Base-by-base conservation (phyloP, 257 asterid species). In the Phtheirospermum japonicum region DNA sequence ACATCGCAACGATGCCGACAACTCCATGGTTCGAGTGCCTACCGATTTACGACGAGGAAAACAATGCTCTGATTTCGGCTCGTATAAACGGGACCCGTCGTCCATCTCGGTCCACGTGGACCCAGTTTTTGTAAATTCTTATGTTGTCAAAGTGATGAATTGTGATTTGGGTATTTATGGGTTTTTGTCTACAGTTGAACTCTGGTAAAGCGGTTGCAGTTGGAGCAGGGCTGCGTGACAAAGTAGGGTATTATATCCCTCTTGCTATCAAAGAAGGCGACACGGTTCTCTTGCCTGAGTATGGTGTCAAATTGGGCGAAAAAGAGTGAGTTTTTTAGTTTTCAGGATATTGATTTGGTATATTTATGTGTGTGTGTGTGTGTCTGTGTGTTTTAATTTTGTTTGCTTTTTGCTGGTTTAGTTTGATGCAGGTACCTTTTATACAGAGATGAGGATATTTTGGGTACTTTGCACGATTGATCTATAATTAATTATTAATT, bases 221-320 rank as follows among this genome's bases (percentile, higher is more conserved):
- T 45, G 98, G 96, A 11, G 87, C 89, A 11, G 98, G 98, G 2
- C 54, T 72, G 51, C 77, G 37, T 7, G 88, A 79, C 73, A 81
- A 81, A 51, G 13, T 76, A 0, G 96, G 96, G 57, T 76, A 81
- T 62, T 5, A 6, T 11, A 80, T 88, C 16, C 96, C 98, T 0
- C 80, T 81, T 4, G 85, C 85, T 61, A 88, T 91, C 30, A 91
- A 91, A 71, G 96, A 84, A 75, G 98, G 98, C 0, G 95, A 91
- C 53, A 82, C 87, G 6, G 96, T 91, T 65, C 87, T 91, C 57
- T 72, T 91, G 79, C 98, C 96, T 10, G 98, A 91, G 7, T 88
- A 88, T 16, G 98, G 98, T 74, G 87, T 91, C 65, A 85, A 85
- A 73, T 68, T 91, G 78, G 95, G 82, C 12, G 98, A 85, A 23